Percentiles rank a stretch among this genome's conserved stretches.
Evolutionary conservation across 768 basidiomycete species (phyloP).

Genomic region (Pisolithus albus): DNA sequence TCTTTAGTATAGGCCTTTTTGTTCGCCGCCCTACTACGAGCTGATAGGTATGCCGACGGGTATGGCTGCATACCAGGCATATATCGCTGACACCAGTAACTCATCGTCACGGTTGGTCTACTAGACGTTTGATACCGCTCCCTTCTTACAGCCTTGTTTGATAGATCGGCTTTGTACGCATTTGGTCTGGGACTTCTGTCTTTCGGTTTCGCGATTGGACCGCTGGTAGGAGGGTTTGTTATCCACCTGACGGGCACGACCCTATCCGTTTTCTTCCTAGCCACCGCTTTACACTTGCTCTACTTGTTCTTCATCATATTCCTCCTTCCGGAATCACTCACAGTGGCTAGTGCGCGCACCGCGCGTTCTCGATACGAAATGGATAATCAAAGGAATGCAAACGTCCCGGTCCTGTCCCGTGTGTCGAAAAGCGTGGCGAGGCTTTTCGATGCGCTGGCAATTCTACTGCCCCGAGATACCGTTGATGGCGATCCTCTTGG

Average conservation of each 20-base stretch:
- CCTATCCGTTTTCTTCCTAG: conserved; percentile 68
- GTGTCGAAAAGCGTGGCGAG: conserved; percentile 41
- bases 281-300: conserved; percentile 41
- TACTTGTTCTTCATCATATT: conserved; percentile 47
- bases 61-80: conserved; percentile 52
- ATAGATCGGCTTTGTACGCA: conserved; percentile 61
- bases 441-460: conserved; percentile 66
- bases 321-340: conserved; percentile 74
- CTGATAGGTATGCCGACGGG: conserved; percentile 43
- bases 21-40: not conserved
- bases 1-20: not conserved
- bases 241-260: conserved; percentile 49
- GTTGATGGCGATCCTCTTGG: conserved; percentile 34
- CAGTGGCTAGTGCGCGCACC: conserved; percentile 36
- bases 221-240: conserved; percentile 60
- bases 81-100: conserved; percentile 60
- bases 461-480: conserved; percentile 46
- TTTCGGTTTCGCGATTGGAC: conserved; percentile 71
- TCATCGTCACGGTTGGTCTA: conserved; percentile 44
- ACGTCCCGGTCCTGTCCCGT: not conserved
- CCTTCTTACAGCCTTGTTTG: conserved; percentile 2
- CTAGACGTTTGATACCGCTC: not conserved
- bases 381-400: conserved; percentile 6
- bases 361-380: conserved; percentile 12
- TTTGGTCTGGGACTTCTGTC: conserved; percentile 61